A percentile compares a stretch with the other conserved stretches of the same genome.
These are phyloP conservation scores for Tylopilus rubrobrunneus DNA, from an alignment of 768 basidiomycete genomes.

Conservation along the genomic window DNA sequence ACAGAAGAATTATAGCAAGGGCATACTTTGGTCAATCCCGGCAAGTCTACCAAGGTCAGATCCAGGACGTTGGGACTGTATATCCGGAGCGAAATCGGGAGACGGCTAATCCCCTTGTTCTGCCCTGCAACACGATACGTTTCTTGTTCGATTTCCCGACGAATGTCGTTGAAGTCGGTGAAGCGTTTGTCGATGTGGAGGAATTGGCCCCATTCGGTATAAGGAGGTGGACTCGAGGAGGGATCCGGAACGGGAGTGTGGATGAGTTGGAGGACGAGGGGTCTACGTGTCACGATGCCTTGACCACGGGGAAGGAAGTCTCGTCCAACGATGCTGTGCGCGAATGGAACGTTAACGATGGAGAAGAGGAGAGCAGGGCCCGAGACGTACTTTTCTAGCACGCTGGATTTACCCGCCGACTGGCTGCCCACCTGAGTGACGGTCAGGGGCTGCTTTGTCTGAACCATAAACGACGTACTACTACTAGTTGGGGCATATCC, in stretches of 20 bases:
- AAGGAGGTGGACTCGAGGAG: conserved; percentile 40
- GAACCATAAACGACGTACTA: conserved; percentile 49
- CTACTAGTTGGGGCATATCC: conserved; percentile 89
- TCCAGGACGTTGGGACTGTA: conserved; percentile 95
- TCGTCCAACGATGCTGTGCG: conserved; percentile 81
- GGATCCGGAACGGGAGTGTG: conserved; percentile 71
- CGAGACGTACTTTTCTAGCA: conserved; percentile 82
- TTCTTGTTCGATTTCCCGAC: conserved; percentile 97
- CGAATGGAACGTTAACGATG: neutral
- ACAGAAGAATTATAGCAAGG: neutral
- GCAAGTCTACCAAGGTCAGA: conserved; percentile 92
- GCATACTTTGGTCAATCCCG: conserved; percentile 90
- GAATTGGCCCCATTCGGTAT: conserved; percentile 94
- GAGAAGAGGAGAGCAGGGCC: conserved; percentile 2
- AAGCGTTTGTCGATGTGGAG: conserved; percentile 94
- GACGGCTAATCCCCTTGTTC: conserved; percentile 96
- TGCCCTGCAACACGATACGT: conserved; percentile 96
- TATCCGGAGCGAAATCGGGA: conserved; percentile 94
- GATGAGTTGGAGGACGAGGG: conserved; percentile 92
- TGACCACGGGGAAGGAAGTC: conserved; percentile 86
- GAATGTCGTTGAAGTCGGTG: conserved; percentile 92
- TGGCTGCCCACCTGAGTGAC: conserved; percentile 82
- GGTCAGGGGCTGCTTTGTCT: neutral
- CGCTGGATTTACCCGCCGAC: conserved; percentile 94
- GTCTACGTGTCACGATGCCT: conserved; percentile 95